Conservation (phyloP, 306 rosid species). For the Sesbania bispinosa region DNA sequence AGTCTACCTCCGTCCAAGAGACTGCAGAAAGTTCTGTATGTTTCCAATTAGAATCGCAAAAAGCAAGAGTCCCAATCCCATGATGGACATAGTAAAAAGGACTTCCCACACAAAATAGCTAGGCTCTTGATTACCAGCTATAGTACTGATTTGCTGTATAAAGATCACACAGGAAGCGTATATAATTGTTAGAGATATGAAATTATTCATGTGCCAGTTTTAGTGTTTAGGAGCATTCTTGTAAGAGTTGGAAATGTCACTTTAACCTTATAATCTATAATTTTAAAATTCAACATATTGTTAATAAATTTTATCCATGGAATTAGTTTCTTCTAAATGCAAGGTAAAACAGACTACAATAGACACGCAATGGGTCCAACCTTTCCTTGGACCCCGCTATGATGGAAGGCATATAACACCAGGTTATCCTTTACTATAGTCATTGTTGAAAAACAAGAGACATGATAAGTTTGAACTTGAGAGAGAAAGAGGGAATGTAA, state of each 20-base stretch:
- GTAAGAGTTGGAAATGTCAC: not conserved
- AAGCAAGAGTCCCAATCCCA: slow-evolving; percentile 74
- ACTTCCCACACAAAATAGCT: slow-evolving; percentile 74
- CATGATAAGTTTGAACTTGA: no score
- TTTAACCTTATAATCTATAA: no score
- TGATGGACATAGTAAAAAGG: slow-evolving; percentile 63
- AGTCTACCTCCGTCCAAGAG: slow-evolving; percentile 64
- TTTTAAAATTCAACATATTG: no score
- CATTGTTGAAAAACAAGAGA: no score
- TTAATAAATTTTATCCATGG: no score
- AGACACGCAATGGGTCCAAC: no score
- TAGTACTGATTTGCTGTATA: slow-evolving; percentile 83
- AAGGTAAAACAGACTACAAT: no score
- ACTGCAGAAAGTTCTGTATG: slow-evolving; percentile 85
- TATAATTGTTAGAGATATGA: slow-evolving; percentile 2
- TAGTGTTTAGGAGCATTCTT: not conserved
- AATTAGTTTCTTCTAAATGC: no score
- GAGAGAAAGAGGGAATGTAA: no score
- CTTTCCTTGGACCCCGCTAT: no score
- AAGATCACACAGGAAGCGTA: slow-evolving; percentile 17
- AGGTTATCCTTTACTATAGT: no score
- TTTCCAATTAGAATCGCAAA: slow-evolving; percentile 83
- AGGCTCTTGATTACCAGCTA: slow-evolving; percentile 67
- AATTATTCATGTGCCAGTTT: not conserved
- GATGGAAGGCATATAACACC: no score